These are phyloP conservation scores for Coemansia sp. DNA, from an alignment of 192 early-diverging fungal genomes.

Conservation along the genomic window DNA sequence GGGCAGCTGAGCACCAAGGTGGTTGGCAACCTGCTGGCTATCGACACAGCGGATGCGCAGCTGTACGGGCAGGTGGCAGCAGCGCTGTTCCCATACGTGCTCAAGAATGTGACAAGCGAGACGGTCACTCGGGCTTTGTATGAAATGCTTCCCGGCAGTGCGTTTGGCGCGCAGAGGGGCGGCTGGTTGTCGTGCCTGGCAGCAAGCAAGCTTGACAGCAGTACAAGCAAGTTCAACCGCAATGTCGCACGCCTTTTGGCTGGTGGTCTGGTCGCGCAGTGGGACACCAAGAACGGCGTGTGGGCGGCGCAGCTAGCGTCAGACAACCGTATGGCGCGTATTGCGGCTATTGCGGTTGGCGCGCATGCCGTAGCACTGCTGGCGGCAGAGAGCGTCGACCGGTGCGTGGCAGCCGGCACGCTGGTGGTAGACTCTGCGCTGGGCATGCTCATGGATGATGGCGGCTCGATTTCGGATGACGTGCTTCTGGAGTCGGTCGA, in stretches of 20 bases:
- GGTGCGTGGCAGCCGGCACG: conserved; percentile 5
- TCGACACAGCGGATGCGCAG: conserved; percentile 5
- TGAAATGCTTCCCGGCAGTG: conserved; percentile 1
- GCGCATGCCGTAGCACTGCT: conserved; percentile 24
- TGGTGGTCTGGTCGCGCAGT: conserved; percentile 11
- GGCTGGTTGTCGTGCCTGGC: conserved; percentile 30
- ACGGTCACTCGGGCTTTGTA: conserved; percentile 12
- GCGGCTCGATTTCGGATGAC: not conserved
- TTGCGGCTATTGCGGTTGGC: conserved; percentile 24
- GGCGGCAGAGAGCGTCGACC: not conserved
- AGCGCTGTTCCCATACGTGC: conserved; percentile 27
- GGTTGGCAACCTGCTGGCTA: conserved; percentile 13
- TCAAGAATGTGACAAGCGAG: not conserved
- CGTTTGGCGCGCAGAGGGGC: conserved; percentile 2
- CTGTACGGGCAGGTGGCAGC: conserved; percentile 2
- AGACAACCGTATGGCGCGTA: not conserved
- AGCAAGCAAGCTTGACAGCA: not conserved
- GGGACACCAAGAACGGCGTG: not conserved
- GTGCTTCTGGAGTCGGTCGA: conserved; percentile 3
- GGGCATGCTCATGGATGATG: not conserved
- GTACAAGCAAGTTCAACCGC: conserved; percentile 7
- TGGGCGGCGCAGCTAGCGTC: conserved; percentile 27
- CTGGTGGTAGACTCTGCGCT: conserved; percentile 16
- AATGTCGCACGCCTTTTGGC: conserved; percentile 9
- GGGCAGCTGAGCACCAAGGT: conserved; percentile 1